Conservation (phyloP, 2,329 filamentous ascomycete species). For the Hymenoscyphus repandus region DNA sequence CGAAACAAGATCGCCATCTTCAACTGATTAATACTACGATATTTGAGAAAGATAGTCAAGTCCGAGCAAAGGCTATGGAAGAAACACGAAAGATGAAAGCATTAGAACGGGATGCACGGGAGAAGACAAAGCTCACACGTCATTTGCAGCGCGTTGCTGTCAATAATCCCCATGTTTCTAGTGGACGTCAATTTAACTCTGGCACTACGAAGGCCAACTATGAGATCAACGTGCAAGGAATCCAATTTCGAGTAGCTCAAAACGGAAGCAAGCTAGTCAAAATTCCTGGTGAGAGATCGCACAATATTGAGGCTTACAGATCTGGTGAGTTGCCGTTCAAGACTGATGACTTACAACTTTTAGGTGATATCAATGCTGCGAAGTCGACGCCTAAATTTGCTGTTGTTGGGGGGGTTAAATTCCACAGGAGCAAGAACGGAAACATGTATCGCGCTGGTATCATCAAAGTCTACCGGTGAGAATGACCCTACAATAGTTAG, state of each 20-base stretch:
- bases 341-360: slow-evolving; percentile 28
- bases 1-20: slow-evolving; percentile 69
- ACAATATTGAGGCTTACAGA: slow-evolving; percentile 5
- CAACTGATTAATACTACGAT: slow-evolving; percentile 78
- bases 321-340: slow-evolving; percentile 10
- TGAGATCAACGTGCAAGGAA: slow-evolving; percentile 64
- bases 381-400: slow-evolving; percentile 70
- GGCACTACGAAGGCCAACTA: slow-evolving; percentile 41
- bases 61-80: slow-evolving; percentile 65
- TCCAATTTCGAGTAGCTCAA: slow-evolving; percentile 67
- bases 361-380: slow-evolving; percentile 55
- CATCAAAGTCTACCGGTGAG: slow-evolving; percentile 71
- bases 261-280: slow-evolving; percentile 80
- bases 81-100: slow-evolving; percentile 58
- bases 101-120: slow-evolving; percentile 46
- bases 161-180: slow-evolving; percentile 17
- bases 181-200: slow-evolving; percentile 11
- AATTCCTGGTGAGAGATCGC: slow-evolving; percentile 53
- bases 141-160: slow-evolving; percentile 38
- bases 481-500: slow-evolving; percentile 19
- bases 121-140: slow-evolving; percentile 52
- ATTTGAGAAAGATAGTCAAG: slow-evolving; percentile 68
- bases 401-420: slow-evolving; percentile 70
- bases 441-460: slow-evolving; percentile 77
- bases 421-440: slow-evolving; percentile 80